Evolutionary conservation across 148 eudicot genomes (phyloP).

Genomic region (Spergularia marina): DNA sequence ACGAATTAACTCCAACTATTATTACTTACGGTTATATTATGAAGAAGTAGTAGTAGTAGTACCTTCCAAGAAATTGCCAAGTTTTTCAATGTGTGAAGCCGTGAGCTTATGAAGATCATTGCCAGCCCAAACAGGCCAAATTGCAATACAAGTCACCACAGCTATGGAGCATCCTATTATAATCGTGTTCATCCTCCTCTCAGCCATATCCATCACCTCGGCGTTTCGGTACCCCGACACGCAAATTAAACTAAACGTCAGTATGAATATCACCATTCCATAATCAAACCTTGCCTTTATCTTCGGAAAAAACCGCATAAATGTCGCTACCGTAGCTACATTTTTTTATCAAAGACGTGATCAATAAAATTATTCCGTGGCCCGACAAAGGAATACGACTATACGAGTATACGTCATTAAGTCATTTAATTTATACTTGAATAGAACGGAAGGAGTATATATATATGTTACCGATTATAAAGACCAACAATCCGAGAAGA

Average conservation of each 20-base stretch:
- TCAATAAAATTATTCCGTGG: no score
- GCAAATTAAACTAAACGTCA: conserved; percentile 33
- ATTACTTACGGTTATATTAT: no score
- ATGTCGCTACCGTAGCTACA: conserved; percentile 32
- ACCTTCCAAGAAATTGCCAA: conserved; percentile 22
- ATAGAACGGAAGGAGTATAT: no score
- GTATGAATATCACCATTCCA: conserved; percentile 37
- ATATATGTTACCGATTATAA: no score
- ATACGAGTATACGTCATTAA: no score
- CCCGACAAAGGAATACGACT: no score
- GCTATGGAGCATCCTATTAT: conserved; percentile 32
- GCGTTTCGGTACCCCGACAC: conserved; percentile 35
- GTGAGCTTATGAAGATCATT: conserved; percentile 34
- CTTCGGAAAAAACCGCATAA: conserved; percentile 41
- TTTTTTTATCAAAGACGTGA: not conserved
- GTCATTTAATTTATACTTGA: no score
- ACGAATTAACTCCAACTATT: no score
- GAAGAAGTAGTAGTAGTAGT: not conserved
- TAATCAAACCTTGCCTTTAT: conserved; percentile 37
- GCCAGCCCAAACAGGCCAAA: conserved; percentile 45
- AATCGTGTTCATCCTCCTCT: conserved; percentile 30
- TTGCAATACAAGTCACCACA: conserved; percentile 25
- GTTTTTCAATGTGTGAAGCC: conserved; percentile 25
- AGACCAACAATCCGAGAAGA: no score
- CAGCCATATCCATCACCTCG: conserved; percentile 28